Percentiles rank a stretch among this genome's conserved stretches.
phyloP scores from a whole-genome alignment of 148 eudicot genomes.

The Dianthus caryophyllus region DNA sequence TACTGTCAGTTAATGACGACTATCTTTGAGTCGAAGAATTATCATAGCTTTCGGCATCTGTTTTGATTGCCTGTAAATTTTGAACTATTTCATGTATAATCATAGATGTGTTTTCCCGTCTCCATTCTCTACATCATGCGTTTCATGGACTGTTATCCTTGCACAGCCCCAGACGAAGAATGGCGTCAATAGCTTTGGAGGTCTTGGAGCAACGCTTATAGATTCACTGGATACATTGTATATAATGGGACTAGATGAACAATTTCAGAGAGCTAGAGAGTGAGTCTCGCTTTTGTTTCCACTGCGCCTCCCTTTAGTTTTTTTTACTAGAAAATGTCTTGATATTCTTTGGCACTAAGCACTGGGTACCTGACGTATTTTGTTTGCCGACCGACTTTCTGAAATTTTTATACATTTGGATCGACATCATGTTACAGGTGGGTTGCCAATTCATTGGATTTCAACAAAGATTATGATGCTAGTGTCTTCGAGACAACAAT shows the following conservation, averaged over 20 bases:
- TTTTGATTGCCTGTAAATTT: conserved; percentile 1
- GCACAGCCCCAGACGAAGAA: conserved; percentile 80
- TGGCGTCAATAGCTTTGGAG: conserved; percentile 98
- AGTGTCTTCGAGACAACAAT: conserved; percentile 99
- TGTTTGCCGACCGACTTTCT: background rate
- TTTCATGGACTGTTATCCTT: conserved; percentile 7
- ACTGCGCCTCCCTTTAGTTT: background rate
- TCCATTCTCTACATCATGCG: background rate
- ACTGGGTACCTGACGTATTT: background rate
- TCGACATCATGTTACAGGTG: conserved; percentile 60
- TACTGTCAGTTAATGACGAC: background rate
- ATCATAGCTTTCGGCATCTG: background rate
- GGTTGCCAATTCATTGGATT: conserved; percentile 82
- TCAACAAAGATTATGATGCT: conserved; percentile 93
- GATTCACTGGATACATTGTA: conserved; percentile 95
- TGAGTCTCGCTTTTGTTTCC: conserved; percentile 36
- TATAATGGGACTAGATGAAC: conserved; percentile 93
- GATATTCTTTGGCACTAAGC: background rate
- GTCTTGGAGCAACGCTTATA: conserved; percentile 93
- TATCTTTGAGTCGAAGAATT: no score
- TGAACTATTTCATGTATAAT: background rate
- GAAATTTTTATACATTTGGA: conserved; percentile 13
- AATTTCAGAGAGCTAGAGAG: conserved; percentile 95
- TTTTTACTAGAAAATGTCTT: background rate
- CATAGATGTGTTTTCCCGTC: background rate